phyloP scores from a whole-genome alignment of 106 monocot genomes.

The Hemerocallis citrina region DNA sequence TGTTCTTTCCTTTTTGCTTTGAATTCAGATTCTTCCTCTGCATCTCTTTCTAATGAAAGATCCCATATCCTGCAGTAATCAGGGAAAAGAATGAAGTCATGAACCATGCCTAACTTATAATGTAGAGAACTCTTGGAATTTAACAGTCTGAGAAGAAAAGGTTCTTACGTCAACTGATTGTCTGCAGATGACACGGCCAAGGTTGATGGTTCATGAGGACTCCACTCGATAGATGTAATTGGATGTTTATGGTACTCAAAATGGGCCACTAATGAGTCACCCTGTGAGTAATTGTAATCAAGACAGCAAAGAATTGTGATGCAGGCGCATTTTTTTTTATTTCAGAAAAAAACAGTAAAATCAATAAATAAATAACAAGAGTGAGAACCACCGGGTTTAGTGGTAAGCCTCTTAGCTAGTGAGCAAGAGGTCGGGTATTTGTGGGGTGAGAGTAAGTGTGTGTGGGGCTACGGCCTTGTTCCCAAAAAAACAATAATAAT shows the following conservation, averaged over 20 bases:
- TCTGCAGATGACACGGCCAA: constrained; percentile 78
- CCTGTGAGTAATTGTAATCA: constrained; percentile 22
- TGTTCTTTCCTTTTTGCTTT: constrained; percentile 65
- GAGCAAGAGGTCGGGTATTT: too few relatives aligned
- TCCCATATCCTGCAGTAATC: constrained; percentile 67
- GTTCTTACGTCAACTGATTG: constrained; percentile 70
- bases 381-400: too few relatives aligned
- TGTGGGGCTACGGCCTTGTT: too few relatives aligned
- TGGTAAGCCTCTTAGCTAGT: too few relatives aligned
- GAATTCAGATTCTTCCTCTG: constrained; percentile 89
- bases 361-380: too few relatives aligned
- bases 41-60: constrained; percentile 79
- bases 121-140: not conserved
- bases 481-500: too few relatives aligned
- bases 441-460: too few relatives aligned
- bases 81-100: not conserved
- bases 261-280: constrained; percentile 69
- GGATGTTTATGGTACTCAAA: constrained; percentile 84
- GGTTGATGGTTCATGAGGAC: constrained; percentile 87
- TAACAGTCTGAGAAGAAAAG: not conserved
- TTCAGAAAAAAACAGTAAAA: too few relatives aligned
- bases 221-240: constrained; percentile 87
- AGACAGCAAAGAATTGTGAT: too few relatives aligned
- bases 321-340: too few relatives aligned
- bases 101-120: not conserved